Base-by-base conservation (phyloP, 2,329 filamentous ascomycete genomes). In the Curvularia verruculosa region DNA sequence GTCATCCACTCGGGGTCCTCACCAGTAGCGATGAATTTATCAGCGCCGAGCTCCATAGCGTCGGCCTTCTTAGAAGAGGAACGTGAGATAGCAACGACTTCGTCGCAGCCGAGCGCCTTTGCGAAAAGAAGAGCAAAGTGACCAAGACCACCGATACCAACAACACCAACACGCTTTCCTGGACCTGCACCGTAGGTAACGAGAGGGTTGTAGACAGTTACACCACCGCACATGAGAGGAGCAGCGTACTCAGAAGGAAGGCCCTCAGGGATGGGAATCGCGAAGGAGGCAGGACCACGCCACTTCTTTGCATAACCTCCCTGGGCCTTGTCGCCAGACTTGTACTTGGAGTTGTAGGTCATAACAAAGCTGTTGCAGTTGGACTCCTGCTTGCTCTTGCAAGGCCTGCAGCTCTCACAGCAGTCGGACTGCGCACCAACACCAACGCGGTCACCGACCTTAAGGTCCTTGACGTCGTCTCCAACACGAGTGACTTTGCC, bases 181-280 rank as follows among this genome's bases (percentile, higher is more conserved):
- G 89, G 89, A 0, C 89, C 89, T 51, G 84, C 84, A n/a, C 89
- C 89, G 67, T 92, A 87, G 24, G 90, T 84, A 49, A 89, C 86
- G 6, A 96, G 82, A 1, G 92, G 91, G 60, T 85, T 89, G 80
- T 88, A 96, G 40, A 87, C 86, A 1, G 91, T 95, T 59, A 95
- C 82, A 62, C 92, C 91, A 34, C 90, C 91, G 76, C 91, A 96
- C 67, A 95, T 83, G 87, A 93, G 91, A 5, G 89, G 90, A 1
- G 90, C 91, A 1, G 87, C 90, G 49, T 86, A 77, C 49, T 75
- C 77, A 37, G 74, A 79, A 56, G 79, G 71, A 39, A 95, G 83
- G 46, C 82, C 85, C n/a, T 92, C 90, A 18, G 91, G 91, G 61
- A 96, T 93, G 62, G 87, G 87, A 71, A 86, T 84, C 9, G 81